Conservation (phyloP, 495 filamentous ascomycete species). For the Mytilinidion resinicola region DNA sequence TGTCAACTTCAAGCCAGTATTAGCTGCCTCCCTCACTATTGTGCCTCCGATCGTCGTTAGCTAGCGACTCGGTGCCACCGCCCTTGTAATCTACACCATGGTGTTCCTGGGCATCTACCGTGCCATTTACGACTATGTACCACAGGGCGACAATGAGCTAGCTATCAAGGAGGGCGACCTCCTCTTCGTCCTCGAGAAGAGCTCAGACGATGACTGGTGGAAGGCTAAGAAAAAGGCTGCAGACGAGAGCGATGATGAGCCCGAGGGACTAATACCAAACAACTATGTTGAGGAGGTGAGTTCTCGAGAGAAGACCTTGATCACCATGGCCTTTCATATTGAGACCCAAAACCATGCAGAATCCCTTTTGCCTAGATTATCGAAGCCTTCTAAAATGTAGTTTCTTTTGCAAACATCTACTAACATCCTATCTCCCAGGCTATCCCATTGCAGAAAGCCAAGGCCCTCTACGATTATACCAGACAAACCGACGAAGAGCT, state of each 20-base stretch:
- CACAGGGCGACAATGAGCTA: conserved; percentile 84
- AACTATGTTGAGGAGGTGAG: conserved; percentile 97
- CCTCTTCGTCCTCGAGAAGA: conserved; percentile 88
- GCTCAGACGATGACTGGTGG: conserved; percentile 91
- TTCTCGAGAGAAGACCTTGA: conserved; percentile 1
- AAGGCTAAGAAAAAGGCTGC: conserved; percentile 94
- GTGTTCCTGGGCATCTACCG: conserved; percentile 86
- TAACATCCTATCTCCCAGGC: conserved; percentile 18
- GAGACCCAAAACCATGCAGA: not conserved
- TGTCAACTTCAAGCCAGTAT: conserved; percentile 8
- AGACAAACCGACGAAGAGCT: conserved; percentile 97
- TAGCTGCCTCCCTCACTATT: conserved; percentile 3
- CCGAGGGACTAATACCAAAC: conserved; percentile 83
- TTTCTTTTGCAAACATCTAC: not conserved
- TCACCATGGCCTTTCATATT: not conserved
- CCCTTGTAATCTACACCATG: conserved; percentile 39
- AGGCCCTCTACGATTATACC: conserved; percentile 91
- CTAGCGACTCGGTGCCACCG: conserved; percentile 7
- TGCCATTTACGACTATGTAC: conserved; percentile 88
- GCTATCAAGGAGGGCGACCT: conserved; percentile 83
- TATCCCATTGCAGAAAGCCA: conserved; percentile 61
- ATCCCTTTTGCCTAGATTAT: not conserved
- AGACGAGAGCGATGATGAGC: conserved; percentile 89
- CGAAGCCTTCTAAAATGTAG: not conserved
- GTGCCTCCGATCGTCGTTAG: not conserved